Conservation (phyloP, 345 rosid species). For the Draba incana region DNA sequence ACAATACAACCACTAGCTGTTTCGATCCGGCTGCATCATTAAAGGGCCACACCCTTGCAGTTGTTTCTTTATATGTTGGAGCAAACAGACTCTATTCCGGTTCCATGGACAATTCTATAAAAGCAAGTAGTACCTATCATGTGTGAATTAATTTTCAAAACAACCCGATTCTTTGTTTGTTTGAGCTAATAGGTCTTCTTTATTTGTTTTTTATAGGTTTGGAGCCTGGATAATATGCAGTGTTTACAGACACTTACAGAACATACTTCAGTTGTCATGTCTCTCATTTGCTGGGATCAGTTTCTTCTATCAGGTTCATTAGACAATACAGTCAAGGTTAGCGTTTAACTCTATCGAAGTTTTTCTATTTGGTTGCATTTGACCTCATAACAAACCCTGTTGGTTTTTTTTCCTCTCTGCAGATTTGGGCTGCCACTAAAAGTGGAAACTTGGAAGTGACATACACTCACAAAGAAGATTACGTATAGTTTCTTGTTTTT, state of each 20-base stretch:
- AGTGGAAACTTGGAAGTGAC: constrained; percentile 96
- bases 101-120: constrained; percentile 88
- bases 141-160: not conserved
- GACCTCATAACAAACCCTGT: not conserved
- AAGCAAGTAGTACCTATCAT: constrained; percentile 48
- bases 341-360: not conserved
- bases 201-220: constrained; percentile 53
- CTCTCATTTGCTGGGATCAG: constrained; percentile 99
- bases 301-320: constrained; percentile 94
- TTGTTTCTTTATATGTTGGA: constrained; percentile 86
- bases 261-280: constrained; percentile 92
- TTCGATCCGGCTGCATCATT: constrained; percentile 95
- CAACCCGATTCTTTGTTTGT: not conserved
- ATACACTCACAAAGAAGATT: constrained; percentile 86
- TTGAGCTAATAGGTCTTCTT: constrained; percentile 24
- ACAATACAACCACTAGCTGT: constrained; percentile 58
- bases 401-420: constrained; percentile 23
- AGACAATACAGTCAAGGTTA: constrained; percentile 78
- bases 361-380: constrained; percentile 2
- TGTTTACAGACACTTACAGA: constrained; percentile 82
- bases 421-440: constrained; percentile 95
- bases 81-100: constrained; percentile 93
- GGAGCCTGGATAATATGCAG: constrained; percentile 93
- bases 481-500: constrained; percentile 52
- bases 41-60: constrained; percentile 67